phyloP scores from a whole-genome alignment of 108 stramenopile genomes.

The Cyclotella atomus region DNA sequence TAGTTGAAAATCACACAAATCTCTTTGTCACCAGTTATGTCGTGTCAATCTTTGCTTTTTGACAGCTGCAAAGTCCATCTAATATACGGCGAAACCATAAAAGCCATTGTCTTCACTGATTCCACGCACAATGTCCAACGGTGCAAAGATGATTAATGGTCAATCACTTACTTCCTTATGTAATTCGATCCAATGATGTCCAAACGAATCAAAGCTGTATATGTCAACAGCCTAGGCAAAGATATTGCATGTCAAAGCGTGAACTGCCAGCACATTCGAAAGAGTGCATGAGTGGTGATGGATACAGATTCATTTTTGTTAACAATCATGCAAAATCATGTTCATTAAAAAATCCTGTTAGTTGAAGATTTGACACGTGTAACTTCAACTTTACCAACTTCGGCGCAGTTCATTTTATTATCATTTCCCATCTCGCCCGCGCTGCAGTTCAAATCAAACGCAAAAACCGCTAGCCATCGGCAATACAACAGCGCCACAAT shows the following conservation, averaged over 20 bases:
- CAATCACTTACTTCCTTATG: too few relatives aligned
- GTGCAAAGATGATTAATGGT: constrained; percentile 50
- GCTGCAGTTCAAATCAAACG: too few relatives aligned
- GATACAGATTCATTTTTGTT: constrained; percentile 71
- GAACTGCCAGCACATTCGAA: constrained; percentile 8
- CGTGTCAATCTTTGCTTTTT: too few relatives aligned
- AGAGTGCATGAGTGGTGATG: constrained; percentile 43
- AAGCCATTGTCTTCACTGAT: constrained; percentile 83
- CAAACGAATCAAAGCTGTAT: constrained; percentile 30
- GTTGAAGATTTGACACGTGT: too few relatives aligned
- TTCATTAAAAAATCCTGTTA: too few relatives aligned
- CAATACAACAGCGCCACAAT: too few relatives aligned
- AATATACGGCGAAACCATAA: too few relatives aligned
- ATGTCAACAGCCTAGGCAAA: constrained; percentile 39
- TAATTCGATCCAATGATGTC: constrained; percentile 52
- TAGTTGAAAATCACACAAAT: too few relatives aligned
- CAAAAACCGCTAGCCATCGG: too few relatives aligned
- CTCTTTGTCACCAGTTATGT: too few relatives aligned
- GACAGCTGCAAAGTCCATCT: too few relatives aligned
- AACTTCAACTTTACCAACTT: background rate
- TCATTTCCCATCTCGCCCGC: background rate
- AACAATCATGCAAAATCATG: too few relatives aligned
- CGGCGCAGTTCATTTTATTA: background rate
- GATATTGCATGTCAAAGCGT: constrained; percentile 27
- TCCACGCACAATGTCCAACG: constrained; percentile 89